Conservation (phyloP, 441 rosid genomes). For the Melastoma candidum region DNA sequence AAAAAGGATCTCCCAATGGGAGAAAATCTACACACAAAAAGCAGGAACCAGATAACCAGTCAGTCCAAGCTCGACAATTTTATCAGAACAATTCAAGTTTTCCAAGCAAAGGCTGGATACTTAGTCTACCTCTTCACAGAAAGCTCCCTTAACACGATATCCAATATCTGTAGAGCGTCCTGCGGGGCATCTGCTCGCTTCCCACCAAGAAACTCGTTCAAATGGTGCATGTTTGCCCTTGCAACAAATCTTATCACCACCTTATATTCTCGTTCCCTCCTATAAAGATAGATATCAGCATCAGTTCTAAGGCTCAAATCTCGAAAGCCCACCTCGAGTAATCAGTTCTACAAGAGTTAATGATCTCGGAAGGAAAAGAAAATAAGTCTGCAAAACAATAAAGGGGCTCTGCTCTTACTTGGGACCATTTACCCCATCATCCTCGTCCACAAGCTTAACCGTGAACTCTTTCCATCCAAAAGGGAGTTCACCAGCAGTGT, state of each 20-base stretch:
- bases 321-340: too few relatives aligned
- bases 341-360: too few relatives aligned
- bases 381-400: neutral
- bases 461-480: slow-evolving; percentile 79
- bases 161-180: slow-evolving; percentile 86
- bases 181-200: slow-evolving; percentile 87
- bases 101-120: slow-evolving; percentile 1
- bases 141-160: slow-evolving; percentile 78
- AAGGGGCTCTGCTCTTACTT: slow-evolving; percentile 33
- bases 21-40: slow-evolving; percentile 40
- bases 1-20: slow-evolving; percentile 89
- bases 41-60: neutral
- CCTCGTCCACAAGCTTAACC: slow-evolving; percentile 75
- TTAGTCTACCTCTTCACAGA: slow-evolving; percentile 53
- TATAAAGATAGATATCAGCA: slow-evolving; percentile 20
- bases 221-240: slow-evolving; percentile 74
- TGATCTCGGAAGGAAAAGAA: too few relatives aligned
- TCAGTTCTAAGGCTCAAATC: neutral
- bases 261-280: slow-evolving; percentile 73
- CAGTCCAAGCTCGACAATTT: neutral
- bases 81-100: neutral
- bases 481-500: slow-evolving; percentile 96
- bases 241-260: slow-evolving; percentile 85
- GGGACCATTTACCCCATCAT: slow-evolving; percentile 69
- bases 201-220: slow-evolving; percentile 82